Conservation (phyloP, 306 rosid genomes). For the Potentilla sterilis region DNA sequence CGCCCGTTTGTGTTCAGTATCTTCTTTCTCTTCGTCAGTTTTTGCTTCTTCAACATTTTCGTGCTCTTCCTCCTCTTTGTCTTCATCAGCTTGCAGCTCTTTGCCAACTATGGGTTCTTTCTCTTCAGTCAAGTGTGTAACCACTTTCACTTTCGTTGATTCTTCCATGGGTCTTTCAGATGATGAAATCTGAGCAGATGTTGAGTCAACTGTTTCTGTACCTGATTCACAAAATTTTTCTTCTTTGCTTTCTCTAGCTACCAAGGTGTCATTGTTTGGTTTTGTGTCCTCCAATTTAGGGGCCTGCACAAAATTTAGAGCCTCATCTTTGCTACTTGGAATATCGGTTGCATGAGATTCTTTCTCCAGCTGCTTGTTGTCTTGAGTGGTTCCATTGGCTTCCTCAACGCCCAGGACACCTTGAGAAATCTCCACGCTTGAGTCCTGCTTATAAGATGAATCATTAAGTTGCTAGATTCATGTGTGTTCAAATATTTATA, state of each 20-base stretch:
- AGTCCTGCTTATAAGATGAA: conserved; percentile 28
- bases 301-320: conserved; percentile 5
- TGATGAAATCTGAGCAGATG: conserved; percentile 7
- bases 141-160: conserved; percentile 16
- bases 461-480: neutral
- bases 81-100: conserved; percentile 25
- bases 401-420: conserved; percentile 6
- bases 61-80: conserved; percentile 21
- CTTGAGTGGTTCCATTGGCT: conserved; percentile 13
- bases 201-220: neutral
- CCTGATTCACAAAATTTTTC: conserved; percentile 10
- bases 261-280: conserved; percentile 15
- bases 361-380: conserved; percentile 17
- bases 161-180: conserved; percentile 18
- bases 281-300: conserved; percentile 1
- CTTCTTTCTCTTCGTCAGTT: conserved; percentile 24
- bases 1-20: conserved; percentile 22
- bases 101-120: conserved; percentile 12
- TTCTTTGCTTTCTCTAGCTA: conserved; percentile 19
- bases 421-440: conserved; percentile 15
- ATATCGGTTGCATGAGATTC: conserved; percentile 12
- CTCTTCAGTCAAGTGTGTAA: conserved; percentile 18
- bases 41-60: conserved; percentile 21
- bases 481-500: neutral
- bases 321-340: conserved; percentile 9